Conservation (phyloP, 1,284 basidiomycete genomes). For the Schizophyllum commune region DNA sequence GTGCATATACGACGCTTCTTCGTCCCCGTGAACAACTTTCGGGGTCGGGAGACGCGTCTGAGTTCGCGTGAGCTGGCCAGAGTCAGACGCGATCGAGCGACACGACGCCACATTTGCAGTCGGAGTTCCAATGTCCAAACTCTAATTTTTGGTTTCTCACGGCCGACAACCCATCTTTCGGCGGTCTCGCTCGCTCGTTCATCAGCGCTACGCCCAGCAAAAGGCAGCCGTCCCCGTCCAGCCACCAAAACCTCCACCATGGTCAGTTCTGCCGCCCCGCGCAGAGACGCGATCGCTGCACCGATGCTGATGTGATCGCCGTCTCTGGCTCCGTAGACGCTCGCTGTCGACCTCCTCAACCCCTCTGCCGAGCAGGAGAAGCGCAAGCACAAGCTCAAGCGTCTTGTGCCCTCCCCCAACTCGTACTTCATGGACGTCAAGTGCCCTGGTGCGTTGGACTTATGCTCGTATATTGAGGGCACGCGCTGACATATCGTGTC, state of each 20-base stretch:
- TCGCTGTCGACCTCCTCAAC: constrained; percentile 98
- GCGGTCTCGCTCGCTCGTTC: constrained; percentile 11
- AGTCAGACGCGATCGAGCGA: neutral
- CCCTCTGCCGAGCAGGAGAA: constrained; percentile 84
- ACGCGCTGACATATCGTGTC: constrained; percentile 8
- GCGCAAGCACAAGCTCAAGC: constrained; percentile 98
- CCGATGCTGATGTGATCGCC: neutral
- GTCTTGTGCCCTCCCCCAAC: constrained; percentile 95
- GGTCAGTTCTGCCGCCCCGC: constrained; percentile 20
- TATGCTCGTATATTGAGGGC: constrained; percentile 11
- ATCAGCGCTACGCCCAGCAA: constrained; percentile 23
- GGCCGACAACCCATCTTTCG: neutral
- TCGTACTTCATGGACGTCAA: constrained; percentile 99
- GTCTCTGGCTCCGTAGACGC: constrained; percentile 55
- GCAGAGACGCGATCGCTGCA: neutral
- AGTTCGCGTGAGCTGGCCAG: neutral
- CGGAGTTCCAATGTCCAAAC: neutral
- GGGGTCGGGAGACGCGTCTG: neutral
- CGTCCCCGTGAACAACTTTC: neutral
- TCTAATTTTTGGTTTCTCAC: neutral
- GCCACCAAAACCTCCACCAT: constrained; percentile 25
- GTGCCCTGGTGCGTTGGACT: constrained; percentile 73
- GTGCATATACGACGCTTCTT: too few species aligned
- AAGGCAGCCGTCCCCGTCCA: constrained; percentile 15
- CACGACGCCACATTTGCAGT: neutral